Evolutionary conservation across 306 rosid species (phyloP).

Genomic region (Dicorynia guianensis): DNA sequence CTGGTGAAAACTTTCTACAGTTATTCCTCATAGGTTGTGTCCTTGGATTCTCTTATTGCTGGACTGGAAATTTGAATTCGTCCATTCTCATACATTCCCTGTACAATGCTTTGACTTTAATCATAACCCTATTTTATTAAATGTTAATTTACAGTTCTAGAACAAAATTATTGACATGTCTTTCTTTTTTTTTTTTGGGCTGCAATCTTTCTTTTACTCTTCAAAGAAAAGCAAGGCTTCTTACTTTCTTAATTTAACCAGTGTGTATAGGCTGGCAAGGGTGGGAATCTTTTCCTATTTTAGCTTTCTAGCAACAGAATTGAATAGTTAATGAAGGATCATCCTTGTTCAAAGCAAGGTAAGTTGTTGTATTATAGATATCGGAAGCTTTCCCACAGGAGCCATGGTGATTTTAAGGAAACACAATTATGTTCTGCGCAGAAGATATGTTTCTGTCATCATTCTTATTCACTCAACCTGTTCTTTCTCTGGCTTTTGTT

Average conservation of each 20-base stretch:
- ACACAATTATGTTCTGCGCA: slow-evolving; percentile 31
- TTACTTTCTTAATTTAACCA: too few species aligned
- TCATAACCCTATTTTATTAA: slow-evolving; percentile 57
- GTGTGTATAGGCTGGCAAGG: too few species aligned
- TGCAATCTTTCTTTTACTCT: background rate
- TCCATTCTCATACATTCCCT: slow-evolving; percentile 73
- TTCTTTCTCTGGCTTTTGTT: slow-evolving; percentile 3
- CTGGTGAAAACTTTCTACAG: slow-evolving; percentile 70
- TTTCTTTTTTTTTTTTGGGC: too few species aligned
- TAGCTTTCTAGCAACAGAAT: too few species aligned
- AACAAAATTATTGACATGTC: slow-evolving; percentile 5
- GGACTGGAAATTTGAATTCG: slow-evolving; percentile 75
- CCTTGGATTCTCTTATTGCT: slow-evolving; percentile 78
- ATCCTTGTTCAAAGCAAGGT: background rate
- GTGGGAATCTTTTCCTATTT: too few species aligned
- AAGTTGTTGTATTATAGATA: background rate
- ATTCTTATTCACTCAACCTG: background rate
- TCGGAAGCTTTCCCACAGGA: background rate
- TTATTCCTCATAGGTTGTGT: slow-evolving; percentile 76
- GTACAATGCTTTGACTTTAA: slow-evolving; percentile 74
- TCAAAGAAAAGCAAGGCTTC: too few species aligned
- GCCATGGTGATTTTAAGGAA: slow-evolving; percentile 9
- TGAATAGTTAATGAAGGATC: background rate
- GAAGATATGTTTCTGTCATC: slow-evolving; percentile 31
- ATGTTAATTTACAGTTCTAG: background rate